Percentiles rank a stretch among this genome's conserved stretches.
Conservation (phyloP, 1,284 basidiomycete species). For the Naganishia cerealis region DNA sequence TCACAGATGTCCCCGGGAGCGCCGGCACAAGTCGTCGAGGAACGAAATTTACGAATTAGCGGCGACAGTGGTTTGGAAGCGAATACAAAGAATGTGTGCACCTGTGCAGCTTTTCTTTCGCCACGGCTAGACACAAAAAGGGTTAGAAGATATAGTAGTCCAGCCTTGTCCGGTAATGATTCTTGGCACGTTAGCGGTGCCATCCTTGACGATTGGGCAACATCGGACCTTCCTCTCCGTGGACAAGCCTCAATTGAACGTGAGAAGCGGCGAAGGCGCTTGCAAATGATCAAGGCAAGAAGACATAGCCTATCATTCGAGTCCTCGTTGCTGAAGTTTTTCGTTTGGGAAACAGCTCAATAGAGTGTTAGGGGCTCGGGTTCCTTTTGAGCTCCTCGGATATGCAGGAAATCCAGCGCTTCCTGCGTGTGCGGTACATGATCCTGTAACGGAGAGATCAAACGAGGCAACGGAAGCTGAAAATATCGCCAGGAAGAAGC, state of each 20-base stretch:
- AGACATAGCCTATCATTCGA: not conserved
- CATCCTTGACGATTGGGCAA: not conserved
- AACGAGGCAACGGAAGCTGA: not conserved
- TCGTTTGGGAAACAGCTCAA: constrained; percentile 1
- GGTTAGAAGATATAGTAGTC: not conserved
- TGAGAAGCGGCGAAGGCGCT: constrained; percentile 3
- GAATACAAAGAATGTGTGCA: not conserved
- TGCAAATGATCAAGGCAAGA: constrained; percentile 13
- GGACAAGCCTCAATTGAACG: not conserved
- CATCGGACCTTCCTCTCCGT: not conserved
- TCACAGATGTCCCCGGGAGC: not conserved
- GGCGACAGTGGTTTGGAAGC: not conserved
- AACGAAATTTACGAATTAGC: not conserved
- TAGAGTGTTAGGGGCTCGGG: constrained; percentile 11
- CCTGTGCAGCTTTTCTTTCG: not conserved
- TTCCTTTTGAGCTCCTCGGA: not conserved
- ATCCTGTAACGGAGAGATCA: not conserved
- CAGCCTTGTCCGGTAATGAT: not conserved
- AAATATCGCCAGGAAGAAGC: not conserved
- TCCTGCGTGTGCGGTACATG: not conserved
- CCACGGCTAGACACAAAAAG: not conserved
- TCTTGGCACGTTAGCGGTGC: not conserved
- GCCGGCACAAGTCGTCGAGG: not conserved
- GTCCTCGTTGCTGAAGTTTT: not conserved
- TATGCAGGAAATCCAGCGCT: not conserved